Conservation (phyloP, 139 green algal species). For the Tetradesmus lagerheimii region DNA sequence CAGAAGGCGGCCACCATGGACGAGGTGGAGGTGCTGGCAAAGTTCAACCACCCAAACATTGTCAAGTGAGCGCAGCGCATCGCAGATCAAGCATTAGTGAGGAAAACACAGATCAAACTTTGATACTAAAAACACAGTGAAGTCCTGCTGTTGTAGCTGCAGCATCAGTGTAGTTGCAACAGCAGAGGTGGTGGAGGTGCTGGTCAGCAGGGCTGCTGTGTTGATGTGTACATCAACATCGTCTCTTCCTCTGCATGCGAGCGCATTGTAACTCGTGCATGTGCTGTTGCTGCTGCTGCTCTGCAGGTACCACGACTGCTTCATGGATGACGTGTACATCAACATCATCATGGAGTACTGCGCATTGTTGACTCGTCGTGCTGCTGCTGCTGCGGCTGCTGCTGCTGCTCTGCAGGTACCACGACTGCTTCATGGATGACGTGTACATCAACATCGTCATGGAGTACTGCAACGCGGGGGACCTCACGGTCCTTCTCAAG, state of each 20-base stretch:
- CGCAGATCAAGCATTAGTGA: too few species aligned
- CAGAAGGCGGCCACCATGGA: slow-evolving; percentile 56
- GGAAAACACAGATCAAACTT: too few species aligned
- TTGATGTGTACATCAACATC: too few species aligned
- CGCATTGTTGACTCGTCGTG: too few species aligned
- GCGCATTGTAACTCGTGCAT: too few species aligned
- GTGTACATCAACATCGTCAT: slow-evolving; percentile 78
- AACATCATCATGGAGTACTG: too few species aligned
- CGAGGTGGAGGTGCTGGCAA: slow-evolving; percentile 74
- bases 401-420: slow-evolving; percentile 57
- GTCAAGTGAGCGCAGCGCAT: slow-evolving; percentile 55
- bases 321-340: slow-evolving; percentile 53
- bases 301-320: slow-evolving; percentile 72
- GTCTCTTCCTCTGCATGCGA: too few species aligned
- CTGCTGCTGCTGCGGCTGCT: not conserved
- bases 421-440: slow-evolving; percentile 68
- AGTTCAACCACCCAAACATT: slow-evolving; percentile 82
- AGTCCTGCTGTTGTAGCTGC: too few species aligned
- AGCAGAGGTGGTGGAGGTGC: not conserved
- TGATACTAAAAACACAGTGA: too few species aligned
- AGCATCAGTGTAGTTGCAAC: not conserved
- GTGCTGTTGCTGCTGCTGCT: not conserved
- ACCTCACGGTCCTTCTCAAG: slow-evolving; percentile 69
- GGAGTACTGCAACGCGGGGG: slow-evolving; percentile 79
- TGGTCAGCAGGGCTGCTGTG: too few species aligned